Conservation (phyloP, 164 flowering plant species). For the Nymphaea thermarum region DNA sequence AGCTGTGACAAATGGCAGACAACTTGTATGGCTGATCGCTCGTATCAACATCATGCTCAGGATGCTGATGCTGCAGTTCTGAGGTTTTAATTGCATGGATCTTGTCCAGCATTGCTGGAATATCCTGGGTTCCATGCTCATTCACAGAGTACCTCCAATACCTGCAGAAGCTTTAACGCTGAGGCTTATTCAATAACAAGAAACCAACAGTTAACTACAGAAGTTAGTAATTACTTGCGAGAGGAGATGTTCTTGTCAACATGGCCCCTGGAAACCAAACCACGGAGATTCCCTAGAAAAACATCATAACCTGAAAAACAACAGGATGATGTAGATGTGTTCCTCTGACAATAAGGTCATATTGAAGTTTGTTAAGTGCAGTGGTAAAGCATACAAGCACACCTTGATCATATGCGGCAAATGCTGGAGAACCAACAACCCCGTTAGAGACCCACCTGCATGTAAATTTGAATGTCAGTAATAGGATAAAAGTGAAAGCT, state of each 20-base stretch:
- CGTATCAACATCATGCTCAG: constrained; percentile 27
- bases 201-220: not conserved
- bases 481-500: too few species aligned
- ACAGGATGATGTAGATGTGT: not conserved
- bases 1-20: constrained; percentile 80
- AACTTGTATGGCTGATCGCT: constrained; percentile 73
- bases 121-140: constrained; percentile 86
- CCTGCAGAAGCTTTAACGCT: constrained; percentile 24
- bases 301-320: constrained; percentile 75
- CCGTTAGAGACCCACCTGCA: constrained; percentile 98
- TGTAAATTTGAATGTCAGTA: constrained; percentile 1
- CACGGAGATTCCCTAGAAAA: constrained; percentile 93
- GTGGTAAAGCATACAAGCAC: not conserved
- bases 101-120: constrained; percentile 89
- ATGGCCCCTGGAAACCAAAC: constrained; percentile 94
- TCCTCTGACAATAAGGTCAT: too few species aligned
- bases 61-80: constrained; percentile 38
- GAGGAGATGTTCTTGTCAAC: constrained; percentile 76
- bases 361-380: too few species aligned
- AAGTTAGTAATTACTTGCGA: constrained; percentile 42
- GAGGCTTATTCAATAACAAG: not conserved
- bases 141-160: constrained; percentile 90
- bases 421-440: constrained; percentile 97
- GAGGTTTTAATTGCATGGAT: constrained; percentile 70
- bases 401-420: constrained; percentile 99